Conservation (phyloP, 2,329 filamentous ascomycete species). For the Metarhizium guizhouense region DNA sequence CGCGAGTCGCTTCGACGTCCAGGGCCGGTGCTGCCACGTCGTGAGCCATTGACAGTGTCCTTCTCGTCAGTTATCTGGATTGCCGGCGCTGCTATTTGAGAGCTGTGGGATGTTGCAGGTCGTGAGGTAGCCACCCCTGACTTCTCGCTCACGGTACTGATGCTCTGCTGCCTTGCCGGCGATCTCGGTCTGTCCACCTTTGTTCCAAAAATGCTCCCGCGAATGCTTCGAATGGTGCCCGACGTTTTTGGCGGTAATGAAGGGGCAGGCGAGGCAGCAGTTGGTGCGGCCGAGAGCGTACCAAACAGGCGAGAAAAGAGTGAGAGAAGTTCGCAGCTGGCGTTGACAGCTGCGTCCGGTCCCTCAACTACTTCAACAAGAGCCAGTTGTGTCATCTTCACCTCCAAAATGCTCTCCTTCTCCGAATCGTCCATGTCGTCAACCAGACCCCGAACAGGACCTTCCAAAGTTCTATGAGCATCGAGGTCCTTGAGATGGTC, state of each 20-base stretch:
- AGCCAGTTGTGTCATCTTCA: slow-evolving; percentile 89
- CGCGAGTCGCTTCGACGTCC: slow-evolving; percentile 36
- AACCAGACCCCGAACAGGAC: slow-evolving; percentile 42
- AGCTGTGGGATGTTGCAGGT: slow-evolving; percentile 36
- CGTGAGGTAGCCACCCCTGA: slow-evolving; percentile 18
- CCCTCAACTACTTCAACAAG: slow-evolving; percentile 79
- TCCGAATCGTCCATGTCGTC: slow-evolving; percentile 78
- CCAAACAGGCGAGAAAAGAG: slow-evolving; percentile 78
- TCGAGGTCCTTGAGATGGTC: slow-evolving; percentile 56
- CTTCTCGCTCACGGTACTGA: slow-evolving; percentile 27
- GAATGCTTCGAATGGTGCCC: slow-evolving; percentile 61
- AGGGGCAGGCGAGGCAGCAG: slow-evolving; percentile 29
- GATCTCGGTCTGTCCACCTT: slow-evolving; percentile 37
- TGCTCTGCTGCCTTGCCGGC: slow-evolving; percentile 31
- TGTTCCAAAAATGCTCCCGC: slow-evolving; percentile 69
- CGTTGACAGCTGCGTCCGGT: slow-evolving; percentile 76
- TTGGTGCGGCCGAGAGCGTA: slow-evolving; percentile 36
- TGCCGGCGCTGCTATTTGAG: slow-evolving; percentile 45
- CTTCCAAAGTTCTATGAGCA: slow-evolving; percentile 13
- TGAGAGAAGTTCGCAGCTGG: slow-evolving; percentile 73
- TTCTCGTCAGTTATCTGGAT: slow-evolving; percentile 61
- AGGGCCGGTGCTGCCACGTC: slow-evolving; percentile 24
- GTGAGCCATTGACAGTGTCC: slow-evolving; percentile 40
- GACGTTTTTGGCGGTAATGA: slow-evolving; percentile 57
- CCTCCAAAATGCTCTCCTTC: slow-evolving; percentile 80